Evolutionary conservation across 768 basidiomycete genomes (phyloP), one percentile per base, ranked within the genome.

Genomic region (Tricholoma flavovirens): DNA sequence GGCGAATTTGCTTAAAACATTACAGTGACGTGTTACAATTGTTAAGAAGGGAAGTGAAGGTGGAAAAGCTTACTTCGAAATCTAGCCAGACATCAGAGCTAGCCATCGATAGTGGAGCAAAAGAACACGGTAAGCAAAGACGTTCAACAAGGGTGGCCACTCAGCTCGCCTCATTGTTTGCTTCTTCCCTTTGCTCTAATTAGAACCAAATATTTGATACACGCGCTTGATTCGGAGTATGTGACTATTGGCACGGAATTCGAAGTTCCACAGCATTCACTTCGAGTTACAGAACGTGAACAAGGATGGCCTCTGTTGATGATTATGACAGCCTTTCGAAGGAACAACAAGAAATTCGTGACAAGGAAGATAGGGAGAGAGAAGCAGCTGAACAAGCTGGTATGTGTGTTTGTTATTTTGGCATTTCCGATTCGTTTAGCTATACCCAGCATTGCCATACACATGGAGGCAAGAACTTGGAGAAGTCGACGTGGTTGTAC

Each of bases 391-490:
- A 97, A 70, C 95, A 97, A 73, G 89, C 86, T 59, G 86, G 94
- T 95, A 73, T 60, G 83, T 62, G 2, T 36, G 51, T 48, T 42
- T 49, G 9, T 49, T 57, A 56, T 43, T 52, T 59, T 60, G 60
- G 62, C 10, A 30, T 53, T 62, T 54, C 55, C 56, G 54, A 60
- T 65, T 60, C 59, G 59, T 57, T 64, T 62, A 59, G 66, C 59
- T 59, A 57, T 49, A 56, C 49, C 22, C 40, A 93, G 92, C 84
- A 15, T 76, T 99, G 59, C 97, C 97, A 5, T 98, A 96, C 71
- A 75, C 71, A 54, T 99, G 97, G 97, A 85, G 73, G 48, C 97
- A 99, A 67, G 85, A 93, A 63, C 78, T 99, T 6, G 83, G 82
- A 12, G 93, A 97, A 53, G 81, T 97, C 19, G 90, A 96, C 59